Base-by-base conservation (phyloP, 345 rosid genomes). In the Zanthoxylum bungeanum region DNA sequence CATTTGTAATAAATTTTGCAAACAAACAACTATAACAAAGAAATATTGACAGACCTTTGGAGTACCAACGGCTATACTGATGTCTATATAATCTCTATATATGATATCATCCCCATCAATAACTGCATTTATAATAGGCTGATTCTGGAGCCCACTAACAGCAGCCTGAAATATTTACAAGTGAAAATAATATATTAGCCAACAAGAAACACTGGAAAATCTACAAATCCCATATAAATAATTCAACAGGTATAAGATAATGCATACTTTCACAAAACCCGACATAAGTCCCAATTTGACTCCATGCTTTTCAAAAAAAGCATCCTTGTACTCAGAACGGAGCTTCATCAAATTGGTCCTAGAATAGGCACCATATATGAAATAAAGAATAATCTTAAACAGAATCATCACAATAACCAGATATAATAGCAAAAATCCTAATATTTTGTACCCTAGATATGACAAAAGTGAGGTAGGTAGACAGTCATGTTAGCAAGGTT, bases 291-390 rank as follows among this genome's bases (percentile, higher is more conserved):
- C 99, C 80, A 95, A 71, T 78, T 93, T 95, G 75, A 95, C 99
- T 76, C 99, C 98, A 72, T 95, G 99, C 86, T 93, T 93, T 69
- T 95, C 99, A 34, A 83, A 75, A 76, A 95, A 95, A 61, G 94
- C 96, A 83, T 95, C 99, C 78, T 95, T 95, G 85, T 95, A 95
- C 3, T 95, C 94, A 7, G 98, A 89, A 11, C 98, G 94, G 57
- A 95, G 97, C 80, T 92, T 89, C 98, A 93, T 95, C 91, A 95
- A 83, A 83, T 93, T 95, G 27, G 98, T 95, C 99, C 99, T 95
- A 62, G 78, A 81, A 64, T 3, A 40, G 28, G 25, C 37, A 72
- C 66, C 17, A 59, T 57, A 68, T 17, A 44, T 39, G 21, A 62
- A 22, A 58, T 59, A 28, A 60, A 70, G 37, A 60, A 59, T 47